Evolutionary conservation across 1,139 yeast species (phyloP).

Genomic region (Saccharomyces pastorianus): DNA sequence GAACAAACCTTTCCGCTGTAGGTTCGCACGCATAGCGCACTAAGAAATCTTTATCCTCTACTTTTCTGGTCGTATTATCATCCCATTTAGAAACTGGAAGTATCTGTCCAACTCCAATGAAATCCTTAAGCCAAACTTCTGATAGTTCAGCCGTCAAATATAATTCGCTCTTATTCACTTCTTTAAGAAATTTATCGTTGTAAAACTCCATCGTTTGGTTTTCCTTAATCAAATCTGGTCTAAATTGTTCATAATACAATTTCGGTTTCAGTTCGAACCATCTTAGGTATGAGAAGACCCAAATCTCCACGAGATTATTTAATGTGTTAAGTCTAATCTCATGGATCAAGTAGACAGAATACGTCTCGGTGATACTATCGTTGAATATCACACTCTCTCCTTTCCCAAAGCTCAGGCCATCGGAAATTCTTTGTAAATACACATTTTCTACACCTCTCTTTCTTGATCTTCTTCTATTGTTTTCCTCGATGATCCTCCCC

Average conservation of each 20-base stretch:
- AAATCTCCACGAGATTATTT: slow-evolving; percentile 24
- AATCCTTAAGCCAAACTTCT: slow-evolving; percentile 25
- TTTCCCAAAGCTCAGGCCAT: slow-evolving; percentile 19
- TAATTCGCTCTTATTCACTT: slow-evolving; percentile 21
- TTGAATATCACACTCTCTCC: slow-evolving; percentile 24
- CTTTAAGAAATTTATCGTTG: slow-evolving; percentile 16
- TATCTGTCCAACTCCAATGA: slow-evolving; percentile 20
- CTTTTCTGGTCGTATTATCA: neutral
- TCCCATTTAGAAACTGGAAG: slow-evolving; percentile 9
- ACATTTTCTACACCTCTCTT: slow-evolving; percentile 15
- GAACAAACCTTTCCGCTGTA: slow-evolving; percentile 20
- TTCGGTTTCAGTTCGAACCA: slow-evolving; percentile 24
- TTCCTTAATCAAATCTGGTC: slow-evolving; percentile 11
- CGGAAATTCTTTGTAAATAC: slow-evolving; percentile 11
- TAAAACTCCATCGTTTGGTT: slow-evolving; percentile 9
- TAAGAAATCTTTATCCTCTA: slow-evolving; percentile 14
- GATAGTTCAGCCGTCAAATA: slow-evolving; percentile 29
- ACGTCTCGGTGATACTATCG: slow-evolving; percentile 14
- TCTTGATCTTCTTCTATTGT: slow-evolving; percentile 17
- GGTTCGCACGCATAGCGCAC: slow-evolving; percentile 26
- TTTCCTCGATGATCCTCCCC: slow-evolving; percentile 21
- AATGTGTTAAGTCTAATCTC: slow-evolving; percentile 27
- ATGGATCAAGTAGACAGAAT: slow-evolving; percentile 22
- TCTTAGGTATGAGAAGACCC: slow-evolving; percentile 25
- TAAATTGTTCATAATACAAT: slow-evolving; percentile 11